Evolutionary conservation across 2,329 filamentous ascomycete genomes (phyloP).

Genomic region (Xylariaceae sp.): DNA sequence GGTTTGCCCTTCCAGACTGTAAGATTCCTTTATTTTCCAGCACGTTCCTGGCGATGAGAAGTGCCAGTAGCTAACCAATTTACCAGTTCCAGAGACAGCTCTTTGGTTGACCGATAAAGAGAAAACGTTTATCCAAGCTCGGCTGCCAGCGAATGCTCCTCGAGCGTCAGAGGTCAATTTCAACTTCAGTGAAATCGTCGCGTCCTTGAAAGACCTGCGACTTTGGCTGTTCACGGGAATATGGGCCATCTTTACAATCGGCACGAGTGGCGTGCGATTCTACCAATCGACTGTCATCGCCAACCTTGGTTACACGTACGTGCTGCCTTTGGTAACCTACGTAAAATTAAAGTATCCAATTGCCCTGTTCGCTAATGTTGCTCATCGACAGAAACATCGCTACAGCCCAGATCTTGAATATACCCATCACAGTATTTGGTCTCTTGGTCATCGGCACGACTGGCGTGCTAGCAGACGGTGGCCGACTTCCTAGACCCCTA

Average conservation of each 20-base stretch:
- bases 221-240: conserved; percentile 42
- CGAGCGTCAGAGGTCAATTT: conserved; percentile 36
- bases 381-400: conserved; percentile 34
- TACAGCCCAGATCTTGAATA: conserved; percentile 43
- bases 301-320: conserved; percentile 37
- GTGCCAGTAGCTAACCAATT: not conserved
- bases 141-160: conserved; percentile 37
- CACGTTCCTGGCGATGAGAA: conserved; percentile 1
- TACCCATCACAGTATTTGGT: conserved; percentile 39
- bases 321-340: too few species aligned
- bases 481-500: conserved; percentile 36
- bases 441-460: conserved; percentile 38
- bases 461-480: conserved; percentile 39
- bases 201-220: conserved; percentile 34
- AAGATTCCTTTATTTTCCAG: conserved; percentile 9
- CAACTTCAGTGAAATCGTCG: conserved; percentile 32
- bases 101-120: conserved; percentile 32
- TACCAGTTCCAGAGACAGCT: conserved; percentile 24
- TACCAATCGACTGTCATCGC: conserved; percentile 38
- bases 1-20: conserved; percentile 52
- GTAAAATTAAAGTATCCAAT: not conserved
- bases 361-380: not conserved
- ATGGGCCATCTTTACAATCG: conserved; percentile 43
- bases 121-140: conserved; percentile 39
- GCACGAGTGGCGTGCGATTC: conserved; percentile 38